These are phyloP conservation scores for Coniochaeta ligniaria DNA, from an alignment of 2,329 filamentous ascomycete genomes.

Conservation along the genomic window DNA sequence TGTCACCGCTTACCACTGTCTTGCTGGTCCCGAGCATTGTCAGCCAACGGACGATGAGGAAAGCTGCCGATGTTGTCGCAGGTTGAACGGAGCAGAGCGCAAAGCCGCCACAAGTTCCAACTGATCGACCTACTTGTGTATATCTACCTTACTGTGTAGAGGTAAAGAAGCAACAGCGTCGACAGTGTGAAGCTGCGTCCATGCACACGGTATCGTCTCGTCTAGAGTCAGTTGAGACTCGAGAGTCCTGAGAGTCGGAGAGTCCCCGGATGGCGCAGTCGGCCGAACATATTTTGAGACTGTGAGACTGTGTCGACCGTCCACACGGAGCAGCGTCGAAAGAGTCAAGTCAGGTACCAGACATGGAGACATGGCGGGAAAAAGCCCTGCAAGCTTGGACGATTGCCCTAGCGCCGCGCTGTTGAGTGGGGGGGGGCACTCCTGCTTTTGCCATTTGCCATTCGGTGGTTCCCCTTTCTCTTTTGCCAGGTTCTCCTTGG, in stretches of 20 bases:
- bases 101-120: not conserved
- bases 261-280: not conserved
- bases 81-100: not conserved
- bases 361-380: not conserved
- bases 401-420: not conserved
- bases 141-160: no score
- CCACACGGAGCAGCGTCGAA: not conserved
- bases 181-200: no score
- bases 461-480: not conserved
- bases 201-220: not conserved
- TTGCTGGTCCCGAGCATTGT: no score
- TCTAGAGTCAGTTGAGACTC: not conserved
- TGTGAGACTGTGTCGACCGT: not conserved
- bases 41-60: not conserved
- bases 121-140: not conserved
- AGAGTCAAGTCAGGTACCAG: not conserved
- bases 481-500: conserved; percentile 1
- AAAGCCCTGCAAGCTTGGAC: not conserved
- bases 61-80: not conserved
- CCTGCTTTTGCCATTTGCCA: not conserved
- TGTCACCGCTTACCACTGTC: no score
- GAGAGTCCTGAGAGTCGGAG: no score
- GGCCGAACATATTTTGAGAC: not conserved
- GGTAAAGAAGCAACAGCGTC: no score
- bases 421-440: not conserved